Base-by-base conservation (phyloP, 2,329 filamentous ascomycete genomes). In the Aureobasidium lini region DNA sequence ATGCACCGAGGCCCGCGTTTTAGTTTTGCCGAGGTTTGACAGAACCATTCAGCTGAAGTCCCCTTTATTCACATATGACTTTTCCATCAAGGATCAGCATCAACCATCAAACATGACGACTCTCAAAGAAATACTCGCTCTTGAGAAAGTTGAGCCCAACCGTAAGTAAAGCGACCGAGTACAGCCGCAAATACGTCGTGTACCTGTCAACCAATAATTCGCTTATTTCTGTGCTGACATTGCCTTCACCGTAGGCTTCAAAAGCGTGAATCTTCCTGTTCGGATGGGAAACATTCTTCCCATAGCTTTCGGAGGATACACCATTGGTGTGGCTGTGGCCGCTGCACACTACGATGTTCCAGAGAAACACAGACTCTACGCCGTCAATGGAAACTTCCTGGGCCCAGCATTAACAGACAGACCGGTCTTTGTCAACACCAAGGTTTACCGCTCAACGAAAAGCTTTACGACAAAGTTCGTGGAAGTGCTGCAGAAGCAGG, bases 401-500 rank as follows among this genome's bases (percentile, higher is more conserved):
- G 76, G 79, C 2, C 78, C 79, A 1, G 73, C 77, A 2, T 67
- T 71, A 16, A 76, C 69, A 0, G 72, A 76, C 29, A 68, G 71
- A 18, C 72, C 71, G 15, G 62, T 80, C 1, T 64, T 65, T 37
- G 73, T 72, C 53, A 69, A 62, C 3, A 74, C 79, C 1, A 66
- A 68, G 16, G 64, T 62, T 15, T 69, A 73, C 1, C 71, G 79
- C 11, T 72, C 76, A 50, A 80, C 79, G 1, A 70, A 74, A 13
- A 76, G 76, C 0, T 81, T 81, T 57, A 73, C 74, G 2, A 81
- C 79, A 0, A 70, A 77, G 2, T 69, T 75, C 4, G 73, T 81
- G 3, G 70, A 77, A 60, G 71, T 80, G 31, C 72, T 68, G 53
- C 79, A 81, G 59, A 63, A 67, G 28, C 71, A 71, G 16, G 65